Base-by-base conservation (phyloP, 441 rosid species). In the Croton setiger region DNA sequence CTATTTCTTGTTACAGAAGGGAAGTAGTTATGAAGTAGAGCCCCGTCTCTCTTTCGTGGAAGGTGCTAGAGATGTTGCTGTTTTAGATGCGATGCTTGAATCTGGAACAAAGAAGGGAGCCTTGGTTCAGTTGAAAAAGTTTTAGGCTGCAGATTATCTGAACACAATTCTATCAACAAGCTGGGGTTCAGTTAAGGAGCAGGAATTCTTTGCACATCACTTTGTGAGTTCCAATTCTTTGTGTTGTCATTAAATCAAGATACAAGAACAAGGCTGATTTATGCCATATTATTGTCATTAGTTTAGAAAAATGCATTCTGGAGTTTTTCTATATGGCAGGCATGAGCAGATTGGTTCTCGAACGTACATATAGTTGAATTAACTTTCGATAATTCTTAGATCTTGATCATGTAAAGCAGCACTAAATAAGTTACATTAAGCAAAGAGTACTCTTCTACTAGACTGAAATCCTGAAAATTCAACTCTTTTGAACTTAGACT, bases 11-110 rank as follows among this genome's bases (percentile, higher is more conserved):
- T 45, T 68, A 75, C 90, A 90, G 90, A 80, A 80, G 79, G 87
- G 79, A 55, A 80, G 73, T 7, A 73, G 44, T 59, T 80, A 83
- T 47, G 83, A 82, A 74, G 79, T 13, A 43, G 99, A 92, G 56
- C 82, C 91, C 17, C 97, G 97, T 59, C 75, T 84, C 72, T 87
- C 97, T 23, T 92, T 78, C 47, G 37, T 81, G 39, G 99, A 95
- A 87, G 98, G 99, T 63, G 98, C 97, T 58, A 84, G 93, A 76
- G 99, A 95, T 44, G 85, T 91, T 58, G 95, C 98, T 53, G 82
- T 92, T 68, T 77, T 95, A 11, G 97, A 89, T 51, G 97, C 98
- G 47, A 92, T 95, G 99, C 96, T 95, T 12, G 97, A 92, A 75
- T 95, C 99, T 41, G 98, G 92, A 73, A 70, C 66, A 44, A 90